A percentile compares a stretch with the other conserved stretches of the same genome.
Evolutionary conservation across 768 basidiomycete species (phyloP).

Genomic region (Calvatia gigantea): DNA sequence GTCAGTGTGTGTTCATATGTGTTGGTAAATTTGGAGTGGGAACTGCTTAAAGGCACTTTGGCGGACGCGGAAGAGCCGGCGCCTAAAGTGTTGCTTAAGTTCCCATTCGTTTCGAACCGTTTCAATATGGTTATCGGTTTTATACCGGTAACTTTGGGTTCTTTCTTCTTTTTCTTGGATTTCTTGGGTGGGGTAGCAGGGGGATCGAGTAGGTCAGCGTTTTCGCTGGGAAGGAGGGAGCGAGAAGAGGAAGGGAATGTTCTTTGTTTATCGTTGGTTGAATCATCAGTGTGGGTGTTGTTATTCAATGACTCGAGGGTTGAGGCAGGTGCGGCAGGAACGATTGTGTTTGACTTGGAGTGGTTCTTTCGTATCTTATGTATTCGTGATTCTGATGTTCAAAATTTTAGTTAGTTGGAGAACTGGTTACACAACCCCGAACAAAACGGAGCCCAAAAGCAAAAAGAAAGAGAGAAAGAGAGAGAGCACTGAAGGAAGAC

Average conservation of each 20-base stretch:
- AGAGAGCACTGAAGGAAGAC: neutral
- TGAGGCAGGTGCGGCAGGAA: neutral
- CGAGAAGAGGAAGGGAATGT: neutral
- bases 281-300: neutral
- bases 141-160: neutral
- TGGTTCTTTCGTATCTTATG: neutral
- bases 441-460: neutral
- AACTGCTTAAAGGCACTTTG: neutral
- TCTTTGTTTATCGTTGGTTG: neutral
- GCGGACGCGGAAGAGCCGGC: neutral
- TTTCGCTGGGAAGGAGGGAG: neutral
- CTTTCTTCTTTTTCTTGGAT: neutral
- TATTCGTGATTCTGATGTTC: neutral
- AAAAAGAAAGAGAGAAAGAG: too few species aligned
- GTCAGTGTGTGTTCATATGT: neutral
- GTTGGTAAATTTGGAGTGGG: neutral
- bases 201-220: neutral
- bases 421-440: neutral
- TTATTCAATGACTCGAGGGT: neutral
- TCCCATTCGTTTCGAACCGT: neutral
- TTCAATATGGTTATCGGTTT: slow-evolving; percentile 8
- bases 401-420: slow-evolving; percentile 3
- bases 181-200: neutral
- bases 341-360: neutral
- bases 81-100: too few species aligned